These are phyloP conservation scores for Talaromyces sp. DNA, from an alignment of 2,329 filamentous ascomycete species.

Conservation along the genomic window DNA sequence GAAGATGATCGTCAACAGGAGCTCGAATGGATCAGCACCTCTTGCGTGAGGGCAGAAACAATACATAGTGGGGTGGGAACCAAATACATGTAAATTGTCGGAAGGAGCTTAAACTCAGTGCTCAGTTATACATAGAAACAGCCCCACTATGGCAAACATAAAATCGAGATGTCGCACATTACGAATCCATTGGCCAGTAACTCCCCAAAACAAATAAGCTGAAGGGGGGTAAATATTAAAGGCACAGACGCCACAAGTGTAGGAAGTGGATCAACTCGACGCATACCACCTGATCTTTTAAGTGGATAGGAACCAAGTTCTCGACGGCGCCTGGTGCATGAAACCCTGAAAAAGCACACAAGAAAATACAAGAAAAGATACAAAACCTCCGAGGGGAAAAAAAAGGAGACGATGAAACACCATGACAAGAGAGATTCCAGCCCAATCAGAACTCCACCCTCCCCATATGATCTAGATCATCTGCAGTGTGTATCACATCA, in stretches of 20 bases:
- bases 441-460: not conserved
- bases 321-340: not conserved
- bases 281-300: not conserved
- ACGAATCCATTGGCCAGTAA: conserved; percentile 15
- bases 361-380: not conserved
- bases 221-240: too few species aligned
- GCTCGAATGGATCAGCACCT: not conserved
- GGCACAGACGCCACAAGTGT: conserved; percentile 4
- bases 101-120: conserved; percentile 4
- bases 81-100: not conserved
- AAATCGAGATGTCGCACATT: conserved; percentile 8
- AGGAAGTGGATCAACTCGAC: not conserved
- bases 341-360: not conserved
- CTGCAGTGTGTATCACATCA: not conserved
- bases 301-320: not conserved
- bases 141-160: conserved; percentile 9
- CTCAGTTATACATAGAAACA: conserved; percentile 22
- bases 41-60: not conserved
- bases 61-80: not conserved
- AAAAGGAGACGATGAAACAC: not conserved
- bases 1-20: not conserved
- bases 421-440: not conserved
- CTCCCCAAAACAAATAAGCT: not conserved
- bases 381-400: too few species aligned
- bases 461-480: not conserved